A percentile compares a stretch with the other conserved stretches of the same genome.
phyloP scores from a whole-genome alignment of 768 basidiomycete genomes.

The Suillus ampliporus region DNA sequence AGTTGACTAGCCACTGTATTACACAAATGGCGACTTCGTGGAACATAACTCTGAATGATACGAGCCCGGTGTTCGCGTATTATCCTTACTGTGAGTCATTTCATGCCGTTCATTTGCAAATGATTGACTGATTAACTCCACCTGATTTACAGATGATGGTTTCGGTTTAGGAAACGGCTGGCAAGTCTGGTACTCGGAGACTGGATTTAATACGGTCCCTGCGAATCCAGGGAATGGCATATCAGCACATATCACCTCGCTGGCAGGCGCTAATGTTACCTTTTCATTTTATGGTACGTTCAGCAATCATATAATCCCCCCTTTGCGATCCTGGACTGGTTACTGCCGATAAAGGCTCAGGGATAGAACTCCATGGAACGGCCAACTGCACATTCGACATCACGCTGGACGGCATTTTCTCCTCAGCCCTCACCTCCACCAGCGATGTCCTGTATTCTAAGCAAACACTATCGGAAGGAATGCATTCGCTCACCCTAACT shows the following conservation, averaged over 20 bases:
- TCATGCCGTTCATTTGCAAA: neutral
- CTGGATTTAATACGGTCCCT: constrained; percentile 12
- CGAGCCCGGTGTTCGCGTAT: constrained; percentile 13
- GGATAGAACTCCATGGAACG: constrained; percentile 14
- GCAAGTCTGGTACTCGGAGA: constrained; percentile 22
- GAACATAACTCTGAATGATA: constrained; percentile 17
- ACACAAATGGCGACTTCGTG: constrained; percentile 10
- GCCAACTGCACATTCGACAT: constrained; percentile 22
- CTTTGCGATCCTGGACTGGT: neutral
- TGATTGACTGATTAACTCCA: neutral
- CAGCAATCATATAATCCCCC: neutral
- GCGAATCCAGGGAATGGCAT: constrained; percentile 10
- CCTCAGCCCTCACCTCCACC: constrained; percentile 3
- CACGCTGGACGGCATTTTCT: constrained; percentile 12
- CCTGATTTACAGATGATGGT: constrained; percentile 15
- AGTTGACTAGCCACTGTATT: neutral
- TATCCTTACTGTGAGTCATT: constrained; percentile 13
- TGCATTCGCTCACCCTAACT: constrained; percentile 17
- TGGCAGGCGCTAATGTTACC: constrained; percentile 28
- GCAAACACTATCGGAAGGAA: constrained; percentile 9
- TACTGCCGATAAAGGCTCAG: constrained; percentile 11
- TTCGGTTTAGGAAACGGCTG: constrained; percentile 19
- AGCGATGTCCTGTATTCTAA: constrained; percentile 12
- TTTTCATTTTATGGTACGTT: constrained; percentile 34
- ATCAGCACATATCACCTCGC: constrained; percentile 21